Conservation (phyloP, 345 rosid species). For the Populus pruinosa region DNA sequence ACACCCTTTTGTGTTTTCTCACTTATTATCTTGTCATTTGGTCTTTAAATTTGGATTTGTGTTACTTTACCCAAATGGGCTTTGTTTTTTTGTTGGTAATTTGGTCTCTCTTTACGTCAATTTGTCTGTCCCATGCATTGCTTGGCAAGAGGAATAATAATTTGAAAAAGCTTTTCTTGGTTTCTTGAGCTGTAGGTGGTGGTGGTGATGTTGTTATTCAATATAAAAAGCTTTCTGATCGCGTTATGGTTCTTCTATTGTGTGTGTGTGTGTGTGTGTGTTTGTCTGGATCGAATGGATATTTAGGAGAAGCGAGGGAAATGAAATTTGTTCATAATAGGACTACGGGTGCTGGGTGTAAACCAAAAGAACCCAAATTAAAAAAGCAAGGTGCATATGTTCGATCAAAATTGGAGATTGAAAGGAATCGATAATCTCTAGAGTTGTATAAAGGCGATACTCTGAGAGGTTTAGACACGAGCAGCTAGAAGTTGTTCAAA, state of each 20-base stretch:
- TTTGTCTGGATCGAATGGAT: neutral
- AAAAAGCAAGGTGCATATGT: neutral
- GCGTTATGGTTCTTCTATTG: neutral
- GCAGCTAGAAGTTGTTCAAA: neutral
- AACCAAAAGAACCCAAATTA: neutral
- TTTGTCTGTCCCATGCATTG: neutral
- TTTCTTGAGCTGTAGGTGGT: neutral
- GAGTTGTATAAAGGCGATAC: neutral
- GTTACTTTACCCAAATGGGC: neutral
- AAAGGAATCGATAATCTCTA: neutral
- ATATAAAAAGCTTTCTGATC: neutral
- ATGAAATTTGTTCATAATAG: neutral
- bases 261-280: neutral
- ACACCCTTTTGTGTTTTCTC: conserved; percentile 15
- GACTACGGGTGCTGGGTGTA: neutral
- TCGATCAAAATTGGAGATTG: neutral
- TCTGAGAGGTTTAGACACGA: neutral
- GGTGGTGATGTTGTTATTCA: neutral
- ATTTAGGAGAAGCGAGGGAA: neutral
- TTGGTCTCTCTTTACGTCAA: neutral
- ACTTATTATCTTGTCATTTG: neutral
- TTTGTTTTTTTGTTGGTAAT: neutral
- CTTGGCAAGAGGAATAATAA: neutral
- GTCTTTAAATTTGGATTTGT: neutral
- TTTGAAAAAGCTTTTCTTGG: neutral